These are phyloP conservation scores for Isoetes taiwanensis DNA, from an alignment of 75 land plant species.

Conservation along the genomic window DNA sequence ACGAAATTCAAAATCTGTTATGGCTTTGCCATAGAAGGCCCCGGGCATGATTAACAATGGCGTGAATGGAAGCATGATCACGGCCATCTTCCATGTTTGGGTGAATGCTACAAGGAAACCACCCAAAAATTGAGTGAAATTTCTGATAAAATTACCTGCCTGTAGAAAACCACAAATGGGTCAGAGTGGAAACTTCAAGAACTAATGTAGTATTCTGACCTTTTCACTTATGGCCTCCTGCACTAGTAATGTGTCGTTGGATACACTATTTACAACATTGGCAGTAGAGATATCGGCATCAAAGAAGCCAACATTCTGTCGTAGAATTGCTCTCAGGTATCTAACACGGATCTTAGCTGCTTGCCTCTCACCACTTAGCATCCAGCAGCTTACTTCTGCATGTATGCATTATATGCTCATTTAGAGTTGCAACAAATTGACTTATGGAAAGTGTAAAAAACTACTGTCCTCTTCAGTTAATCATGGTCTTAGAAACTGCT, in stretches of 20 bases:
- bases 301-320: constrained; percentile 75
- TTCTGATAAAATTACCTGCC: constrained; percentile 58
- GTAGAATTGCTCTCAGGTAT: constrained; percentile 53
- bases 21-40: constrained; percentile 48
- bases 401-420: too few species aligned
- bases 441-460: too few species aligned
- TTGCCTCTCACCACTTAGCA: constrained; percentile 68
- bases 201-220: constrained; percentile 20
- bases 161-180: constrained; percentile 5
- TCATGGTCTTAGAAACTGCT: too few species aligned
- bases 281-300: constrained; percentile 50
- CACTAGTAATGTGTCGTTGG: constrained; percentile 52
- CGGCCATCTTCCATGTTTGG: constrained; percentile 54
- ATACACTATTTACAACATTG: constrained; percentile 47
- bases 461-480: too few species aligned
- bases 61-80: constrained; percentile 45
- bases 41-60: constrained; percentile 63
- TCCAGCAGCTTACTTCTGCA: constrained; percentile 77
- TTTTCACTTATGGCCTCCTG: constrained; percentile 81
- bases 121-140: constrained; percentile 45
- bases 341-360: constrained; percentile 41
- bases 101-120: constrained; percentile 37
- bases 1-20: constrained; percentile 27
- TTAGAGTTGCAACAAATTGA: too few species aligned
- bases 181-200: not conserved